Evolutionary conservation across 2,329 filamentous ascomycete genomes (phyloP).

Genomic region (Botrytis squamosa): DNA sequence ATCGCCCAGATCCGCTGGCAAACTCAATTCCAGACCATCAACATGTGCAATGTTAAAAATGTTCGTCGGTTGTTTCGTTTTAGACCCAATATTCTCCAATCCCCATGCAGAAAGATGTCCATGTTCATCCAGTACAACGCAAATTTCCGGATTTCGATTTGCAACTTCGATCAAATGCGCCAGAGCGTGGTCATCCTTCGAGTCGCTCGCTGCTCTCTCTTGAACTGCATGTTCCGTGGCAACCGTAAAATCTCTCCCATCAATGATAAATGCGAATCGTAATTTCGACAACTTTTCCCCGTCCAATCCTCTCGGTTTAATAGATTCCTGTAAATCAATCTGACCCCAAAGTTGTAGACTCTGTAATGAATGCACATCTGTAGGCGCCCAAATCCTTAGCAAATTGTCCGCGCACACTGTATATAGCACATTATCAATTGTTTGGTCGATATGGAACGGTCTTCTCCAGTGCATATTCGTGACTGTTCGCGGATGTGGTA

Average conservation of each 20-base stretch:
- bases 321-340: slow-evolving; percentile 72
- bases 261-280: slow-evolving; percentile 77
- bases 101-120: slow-evolving; percentile 93
- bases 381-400: slow-evolving; percentile 79
- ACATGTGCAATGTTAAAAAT: slow-evolving; percentile 87
- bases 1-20: slow-evolving; percentile 28
- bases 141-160: slow-evolving; percentile 82
- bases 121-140: slow-evolving; percentile 77
- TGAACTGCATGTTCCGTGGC: slow-evolving; percentile 77
- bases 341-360: slow-evolving; percentile 77
- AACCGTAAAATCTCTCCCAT: slow-evolving; percentile 73
- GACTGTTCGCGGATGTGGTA: slow-evolving; percentile 79
- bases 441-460: slow-evolving; percentile 73
- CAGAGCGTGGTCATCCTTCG: slow-evolving; percentile 65
- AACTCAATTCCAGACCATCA: slow-evolving; percentile 53
- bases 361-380: slow-evolving; percentile 68
- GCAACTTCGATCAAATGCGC: slow-evolving; percentile 84
- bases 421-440: slow-evolving; percentile 83
- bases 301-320: slow-evolving; percentile 46
- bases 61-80: slow-evolving; percentile 60
- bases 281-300: slow-evolving; percentile 37
- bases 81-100: slow-evolving; percentile 79
- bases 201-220: slow-evolving; percentile 48
- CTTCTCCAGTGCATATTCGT: slow-evolving; percentile 83
- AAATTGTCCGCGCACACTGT: slow-evolving; percentile 80